These are phyloP conservation scores for Fusarium staphyleae DNA, from an alignment of 2,329 filamentous ascomycete species.

Conservation along the genomic window DNA sequence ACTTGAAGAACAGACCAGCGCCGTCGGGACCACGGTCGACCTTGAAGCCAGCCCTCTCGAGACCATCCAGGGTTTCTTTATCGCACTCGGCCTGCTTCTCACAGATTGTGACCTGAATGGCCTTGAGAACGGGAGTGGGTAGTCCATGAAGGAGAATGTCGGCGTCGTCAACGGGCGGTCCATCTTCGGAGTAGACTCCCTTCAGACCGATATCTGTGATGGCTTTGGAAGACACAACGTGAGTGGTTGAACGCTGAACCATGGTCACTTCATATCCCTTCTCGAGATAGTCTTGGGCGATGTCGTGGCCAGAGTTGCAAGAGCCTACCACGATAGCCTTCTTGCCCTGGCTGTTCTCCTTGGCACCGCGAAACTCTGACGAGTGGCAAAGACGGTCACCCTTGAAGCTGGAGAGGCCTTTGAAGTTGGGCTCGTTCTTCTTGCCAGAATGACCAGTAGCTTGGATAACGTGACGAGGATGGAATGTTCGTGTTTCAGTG, in stretches of 20 bases:
- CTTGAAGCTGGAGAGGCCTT: constrained; percentile 63
- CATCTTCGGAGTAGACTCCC: constrained; percentile 57
- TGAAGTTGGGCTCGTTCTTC: constrained; percentile 65
- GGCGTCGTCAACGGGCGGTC: constrained; percentile 69
- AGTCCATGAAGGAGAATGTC: constrained; percentile 67
- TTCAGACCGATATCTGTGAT: constrained; percentile 61
- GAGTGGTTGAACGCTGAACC: constrained; percentile 71
- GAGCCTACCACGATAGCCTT: constrained; percentile 71
- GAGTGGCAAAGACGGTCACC: constrained; percentile 69
- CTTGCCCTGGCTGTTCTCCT: constrained; percentile 56
- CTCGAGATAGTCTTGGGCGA: constrained; percentile 71
- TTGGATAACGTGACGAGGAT: constrained; percentile 70
- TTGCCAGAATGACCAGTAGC: constrained; percentile 74
- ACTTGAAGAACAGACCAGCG: constrained; percentile 66
- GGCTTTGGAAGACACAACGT: constrained; percentile 64
- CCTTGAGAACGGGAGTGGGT: constrained; percentile 67
- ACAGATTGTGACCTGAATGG: constrained; percentile 57
- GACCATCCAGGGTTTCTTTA: constrained; percentile 49
- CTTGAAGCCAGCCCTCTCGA: constrained; percentile 66
- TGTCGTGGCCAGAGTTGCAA: constrained; percentile 74
- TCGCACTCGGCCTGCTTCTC: constrained; percentile 47
- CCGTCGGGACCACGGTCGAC: constrained; percentile 64
- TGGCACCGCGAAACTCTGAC: constrained; percentile 63
- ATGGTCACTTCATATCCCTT: constrained; percentile 73
- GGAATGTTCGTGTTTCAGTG: constrained; percentile 60